phyloP scores from a whole-genome alignment of 139 green algal genomes.

The Tetradesmus lagerheimii region DNA sequence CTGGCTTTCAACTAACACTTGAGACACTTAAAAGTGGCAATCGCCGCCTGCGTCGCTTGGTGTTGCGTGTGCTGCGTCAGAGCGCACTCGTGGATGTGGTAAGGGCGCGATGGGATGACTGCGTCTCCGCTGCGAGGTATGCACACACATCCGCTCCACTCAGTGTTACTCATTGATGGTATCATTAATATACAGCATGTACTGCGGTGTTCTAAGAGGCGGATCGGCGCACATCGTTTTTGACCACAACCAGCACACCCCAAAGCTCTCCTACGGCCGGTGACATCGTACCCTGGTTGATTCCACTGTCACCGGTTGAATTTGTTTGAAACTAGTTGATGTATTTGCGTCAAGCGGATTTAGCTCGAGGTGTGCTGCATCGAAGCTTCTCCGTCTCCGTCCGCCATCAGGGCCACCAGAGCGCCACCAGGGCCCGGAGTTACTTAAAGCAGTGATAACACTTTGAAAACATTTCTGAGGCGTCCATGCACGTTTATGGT shows the following conservation, averaged over 20 bases:
- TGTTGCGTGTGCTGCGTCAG: neutral
- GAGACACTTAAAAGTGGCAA: too few species aligned
- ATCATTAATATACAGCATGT: too few species aligned
- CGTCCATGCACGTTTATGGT: neutral
- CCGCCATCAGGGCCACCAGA: neutral
- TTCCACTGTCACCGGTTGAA: neutral
- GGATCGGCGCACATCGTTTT: neutral
- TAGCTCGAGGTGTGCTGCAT: too few species aligned
- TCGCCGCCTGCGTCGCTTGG: too few species aligned
- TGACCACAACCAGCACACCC: neutral
- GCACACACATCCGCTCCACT: neutral
- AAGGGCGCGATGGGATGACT: neutral
- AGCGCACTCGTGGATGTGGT: neutral
- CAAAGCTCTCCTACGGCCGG: neutral
- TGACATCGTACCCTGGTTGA: neutral
- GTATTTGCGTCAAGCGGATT: too few species aligned
- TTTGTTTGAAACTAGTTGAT: too few species aligned
- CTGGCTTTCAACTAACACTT: too few species aligned
- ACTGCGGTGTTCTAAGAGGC: neutral
- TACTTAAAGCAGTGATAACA: neutral
- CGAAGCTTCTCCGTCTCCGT: neutral
- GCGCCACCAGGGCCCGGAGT: too few species aligned
- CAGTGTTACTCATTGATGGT: neutral
- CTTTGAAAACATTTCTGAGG: neutral
- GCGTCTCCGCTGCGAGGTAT: too few species aligned